Base-by-base conservation (phyloP, 106 monocot genomes). In the Iris macrosiphon region DNA sequence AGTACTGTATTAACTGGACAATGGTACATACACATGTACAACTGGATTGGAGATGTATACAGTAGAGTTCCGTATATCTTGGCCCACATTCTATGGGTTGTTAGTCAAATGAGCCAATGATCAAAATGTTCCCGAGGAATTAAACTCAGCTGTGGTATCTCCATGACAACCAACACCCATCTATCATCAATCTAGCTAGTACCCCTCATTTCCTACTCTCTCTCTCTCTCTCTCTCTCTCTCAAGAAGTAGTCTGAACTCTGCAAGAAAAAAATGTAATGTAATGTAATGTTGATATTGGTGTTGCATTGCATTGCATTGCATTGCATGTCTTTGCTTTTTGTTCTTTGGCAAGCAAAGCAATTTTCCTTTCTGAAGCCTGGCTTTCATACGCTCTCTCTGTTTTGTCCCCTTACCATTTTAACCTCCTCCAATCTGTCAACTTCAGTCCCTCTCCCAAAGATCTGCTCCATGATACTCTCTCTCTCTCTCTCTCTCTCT, bases 361-460 rank as follows among this genome's bases (percentile, higher is more conserved):
- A n/a, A n/a, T n/a, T n/a, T 57, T 57, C 57, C 50, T 22, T 38
- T 72, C 66, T 61, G 44, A 57, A 38, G 32, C 72, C 56, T 68
- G 67, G 56, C 89, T 84, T 83, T 83, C 88, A n/a, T 40, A 66
- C 60, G 40, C 65, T 61, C 71, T 68, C 65, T 61, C 71, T 68
- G 52, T 65, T 77, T 74, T 83, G 73, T 69, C 76, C 79, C 73
- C 79, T 67, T 55, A 70, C 75, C 62, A 65, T 76, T 76, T 73
- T 51, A 49, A 67, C 41, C 66, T 61, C 54, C 59, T 57, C n/a
- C n/a, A n/a, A 69, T 80, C 84, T 72, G 74, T 84, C 84, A 68
- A 71, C 78, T 81, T 85, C 84, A 84, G 81, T 84, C 84, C 77
- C 78, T 75, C 85, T 91, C 90, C 67, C 66, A 70, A 74, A 84